These are phyloP conservation scores for Microbotryum lychnidis-dioicae DNA, from an alignment of 1,284 basidiomycete species.

Conservation along the genomic window DNA sequence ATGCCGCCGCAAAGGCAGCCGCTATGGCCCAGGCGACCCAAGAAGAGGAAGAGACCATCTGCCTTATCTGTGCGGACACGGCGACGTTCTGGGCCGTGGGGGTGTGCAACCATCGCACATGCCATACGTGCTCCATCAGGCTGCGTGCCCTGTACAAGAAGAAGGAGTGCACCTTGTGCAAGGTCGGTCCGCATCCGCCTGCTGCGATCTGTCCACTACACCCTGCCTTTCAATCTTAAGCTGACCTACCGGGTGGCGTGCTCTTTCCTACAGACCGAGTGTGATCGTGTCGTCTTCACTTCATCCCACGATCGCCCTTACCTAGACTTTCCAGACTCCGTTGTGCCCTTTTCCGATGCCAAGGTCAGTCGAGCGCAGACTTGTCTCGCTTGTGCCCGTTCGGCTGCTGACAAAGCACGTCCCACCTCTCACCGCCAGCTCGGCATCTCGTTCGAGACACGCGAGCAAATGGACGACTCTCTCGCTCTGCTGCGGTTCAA, in stretches of 20 bases:
- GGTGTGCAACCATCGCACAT: slow-evolving; percentile 84
- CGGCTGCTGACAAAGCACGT: background rate
- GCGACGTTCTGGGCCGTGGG: slow-evolving; percentile 83
- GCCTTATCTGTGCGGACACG: slow-evolving; percentile 94
- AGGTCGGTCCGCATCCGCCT: slow-evolving; percentile 48
- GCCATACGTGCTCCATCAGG: slow-evolving; percentile 86
- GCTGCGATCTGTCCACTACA: background rate
- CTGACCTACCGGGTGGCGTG: background rate
- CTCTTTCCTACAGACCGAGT: slow-evolving; percentile 54
- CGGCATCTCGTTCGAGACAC: slow-evolving; percentile 75
- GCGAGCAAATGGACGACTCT: slow-evolving; percentile 88
- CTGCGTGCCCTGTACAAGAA: slow-evolving; percentile 82
- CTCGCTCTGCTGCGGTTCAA: slow-evolving; percentile 70
- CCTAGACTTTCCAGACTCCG: slow-evolving; percentile 53
- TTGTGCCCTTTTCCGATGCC: slow-evolving; percentile 58
- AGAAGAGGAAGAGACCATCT: slow-evolving; percentile 49
- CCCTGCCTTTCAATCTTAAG: background rate
- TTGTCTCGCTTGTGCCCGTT: background rate
- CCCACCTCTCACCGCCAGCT: slow-evolving; percentile 41
- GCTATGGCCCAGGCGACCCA: background rate
- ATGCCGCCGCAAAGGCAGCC: background rate
- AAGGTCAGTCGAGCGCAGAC: slow-evolving; percentile 40
- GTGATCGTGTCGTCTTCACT: slow-evolving; percentile 74
- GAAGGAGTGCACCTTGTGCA: slow-evolving; percentile 88
- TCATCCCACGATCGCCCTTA: slow-evolving; percentile 51